phyloP scores from a whole-genome alignment of 495 filamentous ascomycete species.

The Xylaria sp. region DNA sequence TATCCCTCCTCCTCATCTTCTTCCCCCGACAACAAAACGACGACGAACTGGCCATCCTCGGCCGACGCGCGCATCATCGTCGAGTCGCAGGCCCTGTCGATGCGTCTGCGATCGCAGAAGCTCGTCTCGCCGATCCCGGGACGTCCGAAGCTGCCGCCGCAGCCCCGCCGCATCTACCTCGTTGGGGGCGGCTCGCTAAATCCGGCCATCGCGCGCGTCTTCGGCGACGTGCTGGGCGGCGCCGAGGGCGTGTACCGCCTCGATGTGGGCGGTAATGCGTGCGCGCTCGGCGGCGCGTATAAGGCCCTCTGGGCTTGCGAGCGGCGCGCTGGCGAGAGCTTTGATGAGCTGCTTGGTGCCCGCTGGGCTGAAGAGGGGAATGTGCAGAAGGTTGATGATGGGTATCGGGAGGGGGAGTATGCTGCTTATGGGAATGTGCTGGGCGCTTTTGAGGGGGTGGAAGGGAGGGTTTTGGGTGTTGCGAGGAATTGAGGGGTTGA shows the following conservation, averaged over 20 bases:
- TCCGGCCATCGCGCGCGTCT: constrained; percentile 79
- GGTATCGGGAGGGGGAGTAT: constrained; percentile 77
- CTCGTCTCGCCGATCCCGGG: constrained; percentile 67
- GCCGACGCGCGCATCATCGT: constrained; percentile 86
- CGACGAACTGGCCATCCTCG: constrained; percentile 46
- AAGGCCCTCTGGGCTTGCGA: constrained; percentile 94
- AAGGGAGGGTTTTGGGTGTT: constrained; percentile 66
- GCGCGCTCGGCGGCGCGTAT: constrained; percentile 93
- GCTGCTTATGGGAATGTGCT: constrained; percentile 78
- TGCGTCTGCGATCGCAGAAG: constrained; percentile 80
- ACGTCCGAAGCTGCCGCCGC: constrained; percentile 66
- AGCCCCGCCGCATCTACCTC: constrained; percentile 89
- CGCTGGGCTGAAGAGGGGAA: constrained; percentile 87
- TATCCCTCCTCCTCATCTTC: constrained; percentile 8
- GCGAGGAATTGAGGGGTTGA: constrained; percentile 51
- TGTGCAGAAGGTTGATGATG: constrained; percentile 79
- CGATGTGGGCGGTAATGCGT: constrained; percentile 95
- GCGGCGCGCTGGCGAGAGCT: constrained; percentile 63
- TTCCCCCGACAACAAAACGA: constrained; percentile 20
- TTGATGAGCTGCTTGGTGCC: constrained; percentile 82
- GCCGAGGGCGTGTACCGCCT: constrained; percentile 88
- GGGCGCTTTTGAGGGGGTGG: constrained; percentile 81
- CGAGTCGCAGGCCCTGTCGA: constrained; percentile 91
- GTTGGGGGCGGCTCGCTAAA: constrained; percentile 92
- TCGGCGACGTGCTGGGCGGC: constrained; percentile 87